A percentile compares a stretch with the other conserved stretches of the same genome.
Evolutionary conservation across 768 basidiomycete genomes (phyloP).

Genomic region (Lactarius hatsudake): DNA sequence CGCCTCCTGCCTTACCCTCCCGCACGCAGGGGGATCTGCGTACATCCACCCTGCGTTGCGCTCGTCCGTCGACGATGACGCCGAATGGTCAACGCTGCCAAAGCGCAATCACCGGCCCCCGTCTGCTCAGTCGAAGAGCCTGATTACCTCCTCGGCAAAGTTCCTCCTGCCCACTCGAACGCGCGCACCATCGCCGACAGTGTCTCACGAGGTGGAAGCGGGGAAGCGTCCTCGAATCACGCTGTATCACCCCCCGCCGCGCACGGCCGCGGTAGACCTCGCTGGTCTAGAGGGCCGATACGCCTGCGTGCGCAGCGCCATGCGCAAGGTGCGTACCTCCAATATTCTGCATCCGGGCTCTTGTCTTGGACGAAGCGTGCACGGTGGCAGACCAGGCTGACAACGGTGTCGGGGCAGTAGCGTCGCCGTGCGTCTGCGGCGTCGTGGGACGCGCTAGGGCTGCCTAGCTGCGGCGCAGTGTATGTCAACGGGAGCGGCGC

Average conservation of each 20-base stretch:
- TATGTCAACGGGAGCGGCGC: conserved; percentile 25
- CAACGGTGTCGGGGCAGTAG: conserved; percentile 31
- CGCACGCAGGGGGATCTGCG: conserved; percentile 1
- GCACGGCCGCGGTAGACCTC: conserved; percentile 9
- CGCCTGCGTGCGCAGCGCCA: conserved; percentile 12
- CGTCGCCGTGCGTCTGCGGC: conserved; percentile 31
- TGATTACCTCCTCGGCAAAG: conserved; percentile 11
- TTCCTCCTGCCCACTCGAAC: conserved; percentile 15
- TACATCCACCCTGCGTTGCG: conserved; percentile 18
- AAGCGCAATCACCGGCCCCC: conserved; percentile 6
- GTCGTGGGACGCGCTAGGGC: conserved; percentile 30
- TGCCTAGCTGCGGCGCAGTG: conserved; percentile 34
- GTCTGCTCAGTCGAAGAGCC: not conserved
- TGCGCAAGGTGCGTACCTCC: conserved; percentile 18
- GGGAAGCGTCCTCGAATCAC: conserved; percentile 17
- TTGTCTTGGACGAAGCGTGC: not conserved
- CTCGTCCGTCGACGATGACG: conserved; percentile 1
- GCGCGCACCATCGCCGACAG: not conserved
- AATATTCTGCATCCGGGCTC: too few relatives aligned
- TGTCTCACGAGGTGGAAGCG: not conserved
- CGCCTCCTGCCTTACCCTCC: not conserved
- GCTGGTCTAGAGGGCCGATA: conserved; percentile 14
- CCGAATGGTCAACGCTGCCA: conserved; percentile 21
- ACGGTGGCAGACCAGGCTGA: not conserved
- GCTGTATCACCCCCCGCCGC: conserved; percentile 23